Conservation (phyloP, 768 basidiomycete species). For the Boletus rex-veris region DNA sequence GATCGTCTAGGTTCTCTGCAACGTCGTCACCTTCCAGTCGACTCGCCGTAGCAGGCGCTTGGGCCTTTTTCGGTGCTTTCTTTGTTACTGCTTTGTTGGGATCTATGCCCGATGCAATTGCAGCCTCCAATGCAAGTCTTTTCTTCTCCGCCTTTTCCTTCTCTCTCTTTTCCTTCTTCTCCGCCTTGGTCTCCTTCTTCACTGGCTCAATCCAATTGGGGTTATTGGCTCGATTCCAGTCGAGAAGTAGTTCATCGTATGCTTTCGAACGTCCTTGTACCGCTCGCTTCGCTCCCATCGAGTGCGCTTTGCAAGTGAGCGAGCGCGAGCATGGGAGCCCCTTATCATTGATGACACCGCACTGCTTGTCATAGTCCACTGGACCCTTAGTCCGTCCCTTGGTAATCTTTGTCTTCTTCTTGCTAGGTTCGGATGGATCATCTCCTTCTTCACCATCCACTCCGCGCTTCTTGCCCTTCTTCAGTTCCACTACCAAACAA, state of each 20-base stretch:
- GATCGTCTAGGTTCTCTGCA: constrained; percentile 68
- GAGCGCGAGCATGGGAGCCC: constrained; percentile 89
- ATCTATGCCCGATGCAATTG: constrained; percentile 57
- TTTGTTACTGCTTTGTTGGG: constrained; percentile 44
- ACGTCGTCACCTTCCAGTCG: constrained; percentile 57
- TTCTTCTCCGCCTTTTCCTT: constrained; percentile 83
- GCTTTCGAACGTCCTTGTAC: constrained; percentile 80
- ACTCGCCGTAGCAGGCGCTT: constrained; percentile 47
- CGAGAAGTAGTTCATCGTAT: constrained; percentile 85
- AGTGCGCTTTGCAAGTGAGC: constrained; percentile 96
- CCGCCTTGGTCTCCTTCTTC: constrained; percentile 81
- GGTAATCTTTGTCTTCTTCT: constrained; percentile 79
- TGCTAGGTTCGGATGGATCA: constrained; percentile 61
- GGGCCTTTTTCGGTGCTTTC: constrained; percentile 64
- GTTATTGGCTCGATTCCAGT: constrained; percentile 87
- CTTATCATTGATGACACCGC: constrained; percentile 97
- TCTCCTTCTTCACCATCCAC: constrained; percentile 67
- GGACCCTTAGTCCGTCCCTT: constrained; percentile 83
- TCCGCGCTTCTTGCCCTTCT: constrained; percentile 77
- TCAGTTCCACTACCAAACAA: constrained; percentile 32
- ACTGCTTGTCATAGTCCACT: constrained; percentile 87
- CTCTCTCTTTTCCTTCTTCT: constrained; percentile 82
- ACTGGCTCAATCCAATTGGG: constrained; percentile 88
- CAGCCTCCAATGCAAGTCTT: constrained; percentile 64
- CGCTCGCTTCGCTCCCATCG: constrained; percentile 93